Base-by-base conservation (phyloP, 129 eudicot genomes). In the Saussurea involucrata region DNA sequence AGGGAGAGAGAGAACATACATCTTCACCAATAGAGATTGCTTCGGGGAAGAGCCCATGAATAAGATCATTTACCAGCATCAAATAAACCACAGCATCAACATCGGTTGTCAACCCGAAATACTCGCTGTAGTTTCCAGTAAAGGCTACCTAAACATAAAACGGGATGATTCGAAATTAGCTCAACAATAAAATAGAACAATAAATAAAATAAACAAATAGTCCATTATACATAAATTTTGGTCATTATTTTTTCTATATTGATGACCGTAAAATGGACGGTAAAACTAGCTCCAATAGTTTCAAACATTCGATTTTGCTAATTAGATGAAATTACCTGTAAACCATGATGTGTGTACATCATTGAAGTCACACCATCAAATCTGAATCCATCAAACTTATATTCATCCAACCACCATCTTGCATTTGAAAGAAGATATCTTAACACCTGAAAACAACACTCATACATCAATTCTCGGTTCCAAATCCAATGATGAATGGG, bases 341-440 rank as follows among this genome's bases (percentile, higher is more conserved):
- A 91, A 34, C 99, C 99, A 72, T 95, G 99, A 85, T 95, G 97
- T 66, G 97, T 92, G 80, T 95, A 95, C 99, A 95, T 95, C 99
- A 95, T 95, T 37, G 99, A 95, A 21, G 99, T 95, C 75, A 95
- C 99, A 64, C 99, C 99, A 86, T 95, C 99, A 85, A 92, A 95
- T 88, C 99, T 86, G 77, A 95, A 95, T 42, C 99, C 99, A 68
- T 95, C 99, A 76, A 95, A 95, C 84, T 95, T 95, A 82, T 89
- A 92, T 73, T 92, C 99, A 80, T 95, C 97, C 81, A 95, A 83
- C 99, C 97, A 95, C 99, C 99, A 95, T 95, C 99, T 92, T 76
- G 99, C 97, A 84, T 92, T 95, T 75, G 99, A 95, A 71, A 95
- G 96, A 76, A 95, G 99, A 86, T 67, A 95, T 85, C 99, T 83